Evolutionary conservation across 176 grass and related monocot species (phyloP).

Genomic region (Thalia dealbata): DNA sequence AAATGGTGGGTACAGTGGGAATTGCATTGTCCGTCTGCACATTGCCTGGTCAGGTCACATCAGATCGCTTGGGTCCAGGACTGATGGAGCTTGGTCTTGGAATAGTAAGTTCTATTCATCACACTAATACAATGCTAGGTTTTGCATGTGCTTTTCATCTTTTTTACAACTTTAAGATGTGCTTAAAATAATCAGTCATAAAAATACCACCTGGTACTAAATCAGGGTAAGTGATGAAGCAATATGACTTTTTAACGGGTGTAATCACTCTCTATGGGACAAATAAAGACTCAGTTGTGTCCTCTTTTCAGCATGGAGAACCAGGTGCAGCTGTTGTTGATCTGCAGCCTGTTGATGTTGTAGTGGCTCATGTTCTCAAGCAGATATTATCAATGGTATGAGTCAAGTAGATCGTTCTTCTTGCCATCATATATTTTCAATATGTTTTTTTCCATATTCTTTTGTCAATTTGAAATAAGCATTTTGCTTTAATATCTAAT

Average conservation of each 20-base stretch:
- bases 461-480: not conserved
- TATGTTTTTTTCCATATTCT: not conserved
- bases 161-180: not conserved
- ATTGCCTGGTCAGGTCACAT: conserved; percentile 87
- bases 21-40: conserved; percentile 96
- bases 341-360: conserved; percentile 69
- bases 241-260: not conserved
- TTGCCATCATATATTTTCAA: conserved; percentile 5
- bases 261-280: conserved; percentile 1
- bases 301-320: conserved; percentile 75
- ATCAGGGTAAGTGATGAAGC: not conserved
- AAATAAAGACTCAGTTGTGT: conserved; percentile 18
- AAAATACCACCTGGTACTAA: not conserved
- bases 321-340: conserved; percentile 93
- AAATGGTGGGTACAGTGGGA: conserved; percentile 94
- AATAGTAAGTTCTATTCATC: conserved; percentile 53
- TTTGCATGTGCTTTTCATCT: not conserved
- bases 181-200: not conserved
- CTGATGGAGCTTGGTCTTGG: conserved; percentile 99
- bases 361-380: conserved; percentile 87
- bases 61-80: conserved; percentile 79
- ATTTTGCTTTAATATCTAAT: too few relatives aligned
- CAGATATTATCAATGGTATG: conserved; percentile 75
- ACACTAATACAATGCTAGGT: not conserved
- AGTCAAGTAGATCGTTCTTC: conserved; percentile 1